phyloP scores from a whole-genome alignment of 257 asterid genomes.

The Salvia rosmarinus region DNA sequence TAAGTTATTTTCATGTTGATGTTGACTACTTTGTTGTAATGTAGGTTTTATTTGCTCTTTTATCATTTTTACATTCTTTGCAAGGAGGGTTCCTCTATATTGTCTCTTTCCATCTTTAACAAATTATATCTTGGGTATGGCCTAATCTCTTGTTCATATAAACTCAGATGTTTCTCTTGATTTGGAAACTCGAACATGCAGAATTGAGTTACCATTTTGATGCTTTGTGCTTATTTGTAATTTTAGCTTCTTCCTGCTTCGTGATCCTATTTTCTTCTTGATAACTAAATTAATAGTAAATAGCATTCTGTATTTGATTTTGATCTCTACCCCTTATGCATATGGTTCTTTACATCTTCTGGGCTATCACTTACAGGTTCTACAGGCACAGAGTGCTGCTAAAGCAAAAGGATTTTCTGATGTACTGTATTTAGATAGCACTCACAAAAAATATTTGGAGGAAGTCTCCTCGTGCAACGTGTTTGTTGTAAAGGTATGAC shows the following conservation, averaged over 20 bases:
- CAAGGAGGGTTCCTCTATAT: not conserved
- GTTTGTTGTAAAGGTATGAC: conserved; percentile 81
- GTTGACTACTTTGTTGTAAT: not conserved
- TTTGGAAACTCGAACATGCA: conserved; percentile 1
- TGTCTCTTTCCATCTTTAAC: not conserved
- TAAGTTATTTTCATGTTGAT: conserved; percentile 41
- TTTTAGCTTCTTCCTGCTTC: conserved; percentile 8
- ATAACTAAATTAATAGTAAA: not conserved
- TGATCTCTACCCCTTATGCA: conserved; percentile 1
- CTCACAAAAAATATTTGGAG: conserved; percentile 78
- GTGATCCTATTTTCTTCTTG: conserved; percentile 5
- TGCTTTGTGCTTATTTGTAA: conserved; percentile 7
- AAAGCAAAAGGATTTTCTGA: conserved; percentile 94
- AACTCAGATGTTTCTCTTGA: not conserved
- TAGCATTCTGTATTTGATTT: not conserved
- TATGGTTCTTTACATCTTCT: conserved; percentile 13
- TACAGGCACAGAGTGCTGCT: conserved; percentile 92
- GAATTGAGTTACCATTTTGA: conserved; percentile 1
- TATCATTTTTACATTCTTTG: not conserved
- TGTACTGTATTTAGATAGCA: conserved; percentile 82
- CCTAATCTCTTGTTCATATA: conserved; percentile 14
- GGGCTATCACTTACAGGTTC: conserved; percentile 53
- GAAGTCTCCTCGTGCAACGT: conserved; percentile 98
- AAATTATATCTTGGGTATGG: not conserved
- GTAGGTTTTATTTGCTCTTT: conserved; percentile 9